A percentile compares a stretch with the other conserved stretches of the same genome.
These are phyloP conservation scores for Fusarium sp. DNA, from an alignment of 2,329 filamentous ascomycete genomes.

Conservation along the genomic window DNA sequence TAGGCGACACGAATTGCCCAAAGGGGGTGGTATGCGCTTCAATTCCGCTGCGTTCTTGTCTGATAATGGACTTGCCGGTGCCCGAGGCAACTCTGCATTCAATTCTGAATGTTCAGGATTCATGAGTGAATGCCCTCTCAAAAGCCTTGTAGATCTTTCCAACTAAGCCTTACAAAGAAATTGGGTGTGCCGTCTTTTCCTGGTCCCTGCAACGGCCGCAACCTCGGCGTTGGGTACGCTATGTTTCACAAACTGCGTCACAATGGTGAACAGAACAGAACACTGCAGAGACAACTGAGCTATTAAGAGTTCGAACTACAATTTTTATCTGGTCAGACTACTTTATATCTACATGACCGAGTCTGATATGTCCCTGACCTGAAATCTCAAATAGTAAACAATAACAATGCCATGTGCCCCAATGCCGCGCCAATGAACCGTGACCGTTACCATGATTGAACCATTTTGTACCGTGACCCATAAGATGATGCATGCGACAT, in stretches of 20 bases:
- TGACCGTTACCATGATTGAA: conserved; percentile 30
- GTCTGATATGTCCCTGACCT: conserved; percentile 11
- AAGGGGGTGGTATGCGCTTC: conserved; percentile 13
- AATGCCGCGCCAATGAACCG: conserved; percentile 29
- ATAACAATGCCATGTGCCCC: conserved; percentile 23
- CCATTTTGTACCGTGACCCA: conserved; percentile 42
- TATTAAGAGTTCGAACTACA: neutral
- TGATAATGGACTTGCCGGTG: neutral
- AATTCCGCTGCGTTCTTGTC: conserved; percentile 19
- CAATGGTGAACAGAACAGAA: neutral
- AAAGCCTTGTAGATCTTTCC: conserved; percentile 2
- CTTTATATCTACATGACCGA: conserved; percentile 8
- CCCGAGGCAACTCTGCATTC: neutral
- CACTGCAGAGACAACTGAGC: neutral
- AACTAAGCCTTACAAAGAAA: neutral
- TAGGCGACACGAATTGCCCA: conserved; percentile 29
- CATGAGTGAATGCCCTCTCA: neutral
- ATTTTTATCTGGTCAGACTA: conserved; percentile 19
- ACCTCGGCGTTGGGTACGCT: neutral
- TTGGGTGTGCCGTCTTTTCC: neutral
- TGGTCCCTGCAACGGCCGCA: conserved; percentile 11
- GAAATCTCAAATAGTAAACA: conserved; percentile 1
- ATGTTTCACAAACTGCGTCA: conserved; percentile 11
- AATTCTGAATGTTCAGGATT: neutral
- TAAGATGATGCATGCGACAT: conserved; percentile 37